A percentile compares a stretch with the other conserved stretches of the same genome.
phyloP scores from a whole-genome alignment of 441 rosid genomes.

The Raphanus hybrid region DNA sequence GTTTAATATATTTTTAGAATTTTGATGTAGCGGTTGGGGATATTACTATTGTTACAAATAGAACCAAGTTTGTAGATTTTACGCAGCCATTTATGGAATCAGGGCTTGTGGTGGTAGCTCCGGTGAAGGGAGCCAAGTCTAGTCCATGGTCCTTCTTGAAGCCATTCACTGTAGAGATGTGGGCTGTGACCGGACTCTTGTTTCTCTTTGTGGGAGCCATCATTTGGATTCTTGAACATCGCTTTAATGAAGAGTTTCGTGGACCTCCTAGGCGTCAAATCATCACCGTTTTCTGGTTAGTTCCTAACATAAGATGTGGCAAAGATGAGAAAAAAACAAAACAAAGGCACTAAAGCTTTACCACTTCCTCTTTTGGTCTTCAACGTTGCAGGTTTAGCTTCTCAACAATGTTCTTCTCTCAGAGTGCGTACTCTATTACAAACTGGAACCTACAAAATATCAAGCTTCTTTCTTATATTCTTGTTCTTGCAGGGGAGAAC shows the following conservation, averaged over 20 bases:
- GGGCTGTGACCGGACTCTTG: slow-evolving; percentile 83
- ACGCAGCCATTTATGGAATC: slow-evolving; percentile 97
- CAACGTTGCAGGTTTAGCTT: slow-evolving; percentile 91
- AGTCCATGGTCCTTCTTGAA: slow-evolving; percentile 96
- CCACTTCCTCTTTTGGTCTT: slow-evolving; percentile 29
- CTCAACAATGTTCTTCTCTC: slow-evolving; percentile 99
- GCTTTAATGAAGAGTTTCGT: no score
- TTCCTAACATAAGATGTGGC: no score
- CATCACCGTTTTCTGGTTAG: no score
- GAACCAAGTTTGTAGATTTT: slow-evolving; percentile 89
- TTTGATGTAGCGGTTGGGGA: slow-evolving; percentile 93
- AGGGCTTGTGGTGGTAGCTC: slow-evolving; percentile 88
- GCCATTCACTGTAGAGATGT: slow-evolving; percentile 86
- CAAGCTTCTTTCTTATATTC: background rate
- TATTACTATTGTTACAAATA: slow-evolving; percentile 68
- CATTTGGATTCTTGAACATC: slow-evolving; percentile 86
- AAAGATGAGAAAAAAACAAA: no score
- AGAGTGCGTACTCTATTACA: slow-evolving; percentile 59
- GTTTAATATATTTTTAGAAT: slow-evolving; percentile 43
- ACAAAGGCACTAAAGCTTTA: no score
- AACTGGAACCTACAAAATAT: background rate
- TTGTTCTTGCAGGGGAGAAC: slow-evolving; percentile 74
- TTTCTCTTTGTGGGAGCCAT: slow-evolving; percentile 90
- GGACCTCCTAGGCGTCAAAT: no score
- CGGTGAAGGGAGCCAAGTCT: slow-evolving; percentile 66